Evolutionary conservation across 345 rosid genomes (phyloP).

Genomic region (Ceriops zippeliana): DNA sequence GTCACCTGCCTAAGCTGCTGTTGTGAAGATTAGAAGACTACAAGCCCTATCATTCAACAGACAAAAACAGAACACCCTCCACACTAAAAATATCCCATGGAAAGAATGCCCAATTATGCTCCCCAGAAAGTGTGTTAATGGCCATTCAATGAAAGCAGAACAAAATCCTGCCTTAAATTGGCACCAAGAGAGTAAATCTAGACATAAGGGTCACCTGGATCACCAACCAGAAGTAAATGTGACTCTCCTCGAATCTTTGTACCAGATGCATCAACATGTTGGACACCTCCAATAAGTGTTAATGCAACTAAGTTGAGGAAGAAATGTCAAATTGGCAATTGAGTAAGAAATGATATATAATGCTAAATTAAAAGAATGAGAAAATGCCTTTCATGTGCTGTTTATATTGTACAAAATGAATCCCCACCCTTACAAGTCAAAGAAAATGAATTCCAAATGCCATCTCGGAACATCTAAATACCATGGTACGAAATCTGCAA

Average conservation of each 20-base stretch:
- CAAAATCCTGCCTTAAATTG: background rate
- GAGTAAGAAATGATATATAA: background rate
- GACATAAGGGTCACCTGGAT: conserved; percentile 60
- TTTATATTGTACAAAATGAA: background rate
- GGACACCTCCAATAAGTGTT: conserved; percentile 93
- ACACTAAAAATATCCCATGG: background rate
- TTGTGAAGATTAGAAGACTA: too few relatives aligned
- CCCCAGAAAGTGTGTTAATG: background rate
- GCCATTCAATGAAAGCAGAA: conserved; percentile 3
- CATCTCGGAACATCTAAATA: background rate
- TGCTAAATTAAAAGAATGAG: background rate
- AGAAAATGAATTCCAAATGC: background rate
- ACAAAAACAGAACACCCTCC: background rate
- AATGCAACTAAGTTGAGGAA: conserved; percentile 59
- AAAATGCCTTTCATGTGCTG: background rate
- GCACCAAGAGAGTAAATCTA: background rate
- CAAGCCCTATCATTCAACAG: background rate
- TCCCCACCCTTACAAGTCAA: background rate
- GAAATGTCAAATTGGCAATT: background rate
- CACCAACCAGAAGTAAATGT: conserved; percentile 94
- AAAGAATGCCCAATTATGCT: background rate
- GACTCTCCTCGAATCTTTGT: conserved; percentile 95
- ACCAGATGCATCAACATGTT: conserved; percentile 92
- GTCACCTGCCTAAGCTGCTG: background rate
- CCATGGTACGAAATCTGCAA: conserved; percentile 3